phyloP scores from a whole-genome alignment of 495 filamentous ascomycete genomes.

The Annulohypoxylon maeteangense region DNA sequence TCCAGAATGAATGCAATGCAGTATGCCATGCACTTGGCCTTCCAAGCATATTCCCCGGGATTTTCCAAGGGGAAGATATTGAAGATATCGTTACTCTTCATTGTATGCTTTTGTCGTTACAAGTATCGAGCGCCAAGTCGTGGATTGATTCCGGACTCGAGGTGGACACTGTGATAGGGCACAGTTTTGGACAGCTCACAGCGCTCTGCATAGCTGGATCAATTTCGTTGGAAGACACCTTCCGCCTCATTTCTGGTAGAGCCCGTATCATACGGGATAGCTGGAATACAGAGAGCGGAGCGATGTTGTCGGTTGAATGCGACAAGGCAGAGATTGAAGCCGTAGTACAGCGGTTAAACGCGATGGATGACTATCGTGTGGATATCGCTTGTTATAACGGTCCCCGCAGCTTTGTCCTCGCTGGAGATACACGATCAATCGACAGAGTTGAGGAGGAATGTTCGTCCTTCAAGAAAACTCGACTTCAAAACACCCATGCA shows the following conservation, averaged over 20 bases:
- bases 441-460: not conserved
- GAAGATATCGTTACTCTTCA: slow-evolving; percentile 56
- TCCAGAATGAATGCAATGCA: slow-evolving; percentile 3
- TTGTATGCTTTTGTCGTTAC: slow-evolving; percentile 53
- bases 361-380: not conserved
- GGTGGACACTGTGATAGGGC: slow-evolving; percentile 54
- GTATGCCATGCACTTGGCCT: not conserved
- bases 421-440: not conserved
- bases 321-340: not conserved
- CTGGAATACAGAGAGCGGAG: not conserved
- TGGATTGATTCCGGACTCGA: slow-evolving; percentile 61
- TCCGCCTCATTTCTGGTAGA: slow-evolving; percentile 29
- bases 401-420: slow-evolving; percentile 9
- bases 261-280: not conserved
- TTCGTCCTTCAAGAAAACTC: slow-evolving; percentile 1
- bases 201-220: slow-evolving; percentile 55
- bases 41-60: slow-evolving; percentile 51
- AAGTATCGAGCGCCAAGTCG: slow-evolving; percentile 56
- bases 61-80: slow-evolving; percentile 51
- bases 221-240: slow-evolving; percentile 50
- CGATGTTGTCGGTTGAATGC: slow-evolving; percentile 7
- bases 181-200: slow-evolving; percentile 63
- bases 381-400: slow-evolving; percentile 10
- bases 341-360: not conserved
- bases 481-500: slow-evolving; percentile 2